Evolutionary conservation across 1,139 yeast genomes (phyloP), one percentile per base, ranked within the genome.

Genomic region (Pichia sp.): DNA sequence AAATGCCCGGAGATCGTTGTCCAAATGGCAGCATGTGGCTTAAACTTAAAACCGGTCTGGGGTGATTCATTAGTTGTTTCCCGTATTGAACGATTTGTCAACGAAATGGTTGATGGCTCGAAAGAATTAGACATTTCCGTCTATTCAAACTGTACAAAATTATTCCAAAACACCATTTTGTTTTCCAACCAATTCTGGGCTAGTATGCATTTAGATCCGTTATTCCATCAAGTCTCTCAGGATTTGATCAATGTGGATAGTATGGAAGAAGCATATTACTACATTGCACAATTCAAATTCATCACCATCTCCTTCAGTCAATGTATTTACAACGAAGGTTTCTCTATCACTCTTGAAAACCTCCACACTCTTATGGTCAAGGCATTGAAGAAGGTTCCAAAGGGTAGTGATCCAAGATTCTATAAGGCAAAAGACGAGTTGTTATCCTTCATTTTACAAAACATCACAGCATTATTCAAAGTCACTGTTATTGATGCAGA

Each of bases 351-450:
- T 1, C 38, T 55, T 9, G 48, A 44, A 4, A 31, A 43, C 14
- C 22, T 62, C 5, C 15, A 27, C 4, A 8, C 27, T 2, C 40
- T 60, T 8, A 38, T 52, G 3, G 22, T 21, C 14, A 38, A 34
- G 4, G 54, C 58, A 0, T 54, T 62, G 37, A 30, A 40, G 10
- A 53, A 54, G 2, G 48, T 48, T 8, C 54, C 62, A 12, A 56
- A 40, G 28, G 57, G 57, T 9, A 45, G 48, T 27, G 53, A 52
- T 44, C 43, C 62, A 21, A 62, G 67, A 38, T 75, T 75, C 50
- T 76, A 77, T 57, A 77, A 75, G 56, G 58, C 70, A 3, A 70
- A 67, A 48, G 79, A 76, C 45, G 67, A 63, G 18, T 62, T 73
- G 37, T 72, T 60, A 53, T 61, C 60, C 12, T 50, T 59, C 11